These are phyloP conservation scores for Nakazawaea holstii DNA, from an alignment of 805 yeast species.

Conservation along the genomic window DNA sequence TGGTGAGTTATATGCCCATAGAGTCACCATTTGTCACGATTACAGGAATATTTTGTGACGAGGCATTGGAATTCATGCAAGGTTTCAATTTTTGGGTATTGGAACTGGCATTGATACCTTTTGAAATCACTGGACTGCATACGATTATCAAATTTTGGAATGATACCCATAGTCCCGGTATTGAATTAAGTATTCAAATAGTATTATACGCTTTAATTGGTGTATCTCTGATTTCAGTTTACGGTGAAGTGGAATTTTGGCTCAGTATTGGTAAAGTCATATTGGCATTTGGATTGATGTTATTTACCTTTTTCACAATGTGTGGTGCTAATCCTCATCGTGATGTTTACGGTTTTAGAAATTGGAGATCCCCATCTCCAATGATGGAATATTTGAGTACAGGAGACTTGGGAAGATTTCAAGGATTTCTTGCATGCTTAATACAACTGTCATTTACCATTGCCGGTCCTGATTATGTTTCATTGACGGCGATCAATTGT, in stretches of 20 bases:
- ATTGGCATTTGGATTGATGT: slow-evolving; percentile 36
- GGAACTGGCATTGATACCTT: slow-evolving; percentile 42
- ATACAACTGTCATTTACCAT: slow-evolving; percentile 71
- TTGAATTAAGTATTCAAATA: slow-evolving; percentile 37
- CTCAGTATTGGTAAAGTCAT: slow-evolving; percentile 37
- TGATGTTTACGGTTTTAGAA: slow-evolving; percentile 31
- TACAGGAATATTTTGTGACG: slow-evolving; percentile 42
- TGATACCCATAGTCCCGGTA: slow-evolving; percentile 39
- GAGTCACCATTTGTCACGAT: slow-evolving; percentile 42
- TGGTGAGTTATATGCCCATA: slow-evolving; percentile 41
- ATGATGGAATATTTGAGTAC: slow-evolving; percentile 39
- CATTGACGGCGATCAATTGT: slow-evolving; percentile 84
- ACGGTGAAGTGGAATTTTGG: slow-evolving; percentile 48
- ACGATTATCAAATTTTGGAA: slow-evolving; percentile 43
- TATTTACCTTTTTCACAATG: slow-evolving; percentile 43
- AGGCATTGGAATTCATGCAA: slow-evolving; percentile 38
- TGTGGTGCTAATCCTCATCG: slow-evolving; percentile 47
- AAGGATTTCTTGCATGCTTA: slow-evolving; percentile 67
- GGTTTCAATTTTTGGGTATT: slow-evolving; percentile 48
- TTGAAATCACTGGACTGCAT: slow-evolving; percentile 42
- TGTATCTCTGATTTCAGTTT: slow-evolving; percentile 36
- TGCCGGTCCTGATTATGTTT: slow-evolving; percentile 82
- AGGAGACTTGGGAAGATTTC: slow-evolving; percentile 59
- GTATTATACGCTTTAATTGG: slow-evolving; percentile 36
- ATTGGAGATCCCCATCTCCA: slow-evolving; percentile 30